Conservation (phyloP, 2,329 filamentous ascomycete species). For the Claviceps paspali region DNA sequence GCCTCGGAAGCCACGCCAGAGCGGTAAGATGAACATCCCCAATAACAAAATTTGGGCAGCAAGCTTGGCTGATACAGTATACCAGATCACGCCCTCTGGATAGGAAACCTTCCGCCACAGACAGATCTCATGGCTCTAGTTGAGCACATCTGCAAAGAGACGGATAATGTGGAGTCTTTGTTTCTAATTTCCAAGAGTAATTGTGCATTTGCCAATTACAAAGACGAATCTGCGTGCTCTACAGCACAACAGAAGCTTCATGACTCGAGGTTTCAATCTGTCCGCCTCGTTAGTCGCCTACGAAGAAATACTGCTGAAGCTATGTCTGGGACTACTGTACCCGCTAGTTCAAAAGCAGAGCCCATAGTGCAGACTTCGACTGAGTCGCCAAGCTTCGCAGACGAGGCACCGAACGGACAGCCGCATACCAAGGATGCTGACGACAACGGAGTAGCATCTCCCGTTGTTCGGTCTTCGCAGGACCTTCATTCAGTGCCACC, state of each 20-base stretch:
- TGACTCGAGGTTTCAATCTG: conserved; percentile 77
- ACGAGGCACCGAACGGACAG: background rate
- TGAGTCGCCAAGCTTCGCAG: background rate
- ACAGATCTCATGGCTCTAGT: conserved; percentile 75
- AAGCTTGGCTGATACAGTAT: conserved; percentile 2
- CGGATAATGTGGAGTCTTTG: conserved; percentile 67
- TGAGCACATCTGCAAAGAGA: conserved; percentile 72
- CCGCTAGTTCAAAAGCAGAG: conserved; percentile 36
- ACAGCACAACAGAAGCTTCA: conserved; percentile 73
- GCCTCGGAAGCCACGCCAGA: conserved; percentile 35
- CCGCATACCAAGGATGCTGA: conserved; percentile 5
- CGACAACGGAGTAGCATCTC: conserved; percentile 1
- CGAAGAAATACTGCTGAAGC: conserved; percentile 41
- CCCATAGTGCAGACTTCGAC: conserved; percentile 4
- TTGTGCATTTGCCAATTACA: conserved; percentile 93
- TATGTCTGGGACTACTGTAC: conserved; percentile 31
- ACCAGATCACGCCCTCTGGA: conserved; percentile 81
- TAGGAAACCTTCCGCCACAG: conserved; percentile 80
- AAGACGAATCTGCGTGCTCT: conserved; percentile 59
- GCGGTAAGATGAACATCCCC: conserved; percentile 43
- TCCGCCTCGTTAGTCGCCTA: conserved; percentile 71
- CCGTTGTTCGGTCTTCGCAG: background rate
- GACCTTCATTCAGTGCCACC: conserved; percentile 2
- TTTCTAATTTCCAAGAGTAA: conserved; percentile 96
- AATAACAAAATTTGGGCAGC: background rate